Evolutionary conservation across 225 moss, liverwort and hornwort genomes (phyloP).

Genomic region (Antitrichia curtipendula): DNA sequence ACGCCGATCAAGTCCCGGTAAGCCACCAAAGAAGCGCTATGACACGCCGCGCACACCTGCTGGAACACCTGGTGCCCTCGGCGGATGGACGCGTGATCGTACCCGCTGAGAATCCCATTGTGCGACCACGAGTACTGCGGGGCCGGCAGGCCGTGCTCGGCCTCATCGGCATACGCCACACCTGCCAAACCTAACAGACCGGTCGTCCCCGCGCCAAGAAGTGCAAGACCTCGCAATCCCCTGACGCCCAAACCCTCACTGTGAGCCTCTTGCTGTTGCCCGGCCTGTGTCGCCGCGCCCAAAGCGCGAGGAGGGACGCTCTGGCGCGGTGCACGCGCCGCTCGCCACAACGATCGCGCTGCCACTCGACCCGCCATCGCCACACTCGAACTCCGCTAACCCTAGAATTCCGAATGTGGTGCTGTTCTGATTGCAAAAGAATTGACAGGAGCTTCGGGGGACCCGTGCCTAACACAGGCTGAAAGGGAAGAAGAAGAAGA

Average conservation of each 20-base stretch:
- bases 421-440: not conserved
- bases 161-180: slow-evolving; percentile 43
- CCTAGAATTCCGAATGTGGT: not conserved
- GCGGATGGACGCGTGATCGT: slow-evolving; percentile 60
- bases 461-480: not conserved
- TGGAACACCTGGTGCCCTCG: slow-evolving; percentile 96
- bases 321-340: slow-evolving; percentile 7
- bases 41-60: slow-evolving; percentile 92
- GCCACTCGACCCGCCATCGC: slow-evolving; percentile 26
- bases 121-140: slow-evolving; percentile 45
- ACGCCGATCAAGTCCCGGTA: slow-evolving; percentile 93
- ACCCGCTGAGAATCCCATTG: slow-evolving; percentile 34
- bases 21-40: slow-evolving; percentile 73
- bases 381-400: not conserved
- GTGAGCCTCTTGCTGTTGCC: not conserved
- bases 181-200: slow-evolving; percentile 38
- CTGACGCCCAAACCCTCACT: slow-evolving; percentile 12
- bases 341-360: slow-evolving; percentile 22
- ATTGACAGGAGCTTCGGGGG: not conserved
- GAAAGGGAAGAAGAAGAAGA: not conserved
- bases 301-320: not conserved
- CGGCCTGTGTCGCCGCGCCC: not conserved
- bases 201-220: slow-evolving; percentile 31
- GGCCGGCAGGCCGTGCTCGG: slow-evolving; percentile 37
- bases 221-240: slow-evolving; percentile 31